Evolutionary conservation across 2,329 filamentous ascomycete species (phyloP).

Genomic region (Diaporthe ampelina): DNA sequence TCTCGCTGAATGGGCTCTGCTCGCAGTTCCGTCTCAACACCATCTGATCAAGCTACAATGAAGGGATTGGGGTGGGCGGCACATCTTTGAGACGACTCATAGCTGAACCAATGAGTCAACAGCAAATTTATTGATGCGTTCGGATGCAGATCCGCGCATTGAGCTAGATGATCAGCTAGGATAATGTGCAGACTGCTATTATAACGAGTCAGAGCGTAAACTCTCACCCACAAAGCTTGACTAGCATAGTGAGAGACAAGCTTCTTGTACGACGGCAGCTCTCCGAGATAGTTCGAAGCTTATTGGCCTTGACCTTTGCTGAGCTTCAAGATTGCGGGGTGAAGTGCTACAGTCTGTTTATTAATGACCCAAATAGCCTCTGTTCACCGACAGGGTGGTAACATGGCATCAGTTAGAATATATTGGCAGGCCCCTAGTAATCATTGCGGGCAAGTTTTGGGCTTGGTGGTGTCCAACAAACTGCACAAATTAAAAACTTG

Average conservation of each 20-base stretch:
- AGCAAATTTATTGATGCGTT: not conserved
- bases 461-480: not conserved
- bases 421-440: not conserved
- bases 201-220: not conserved
- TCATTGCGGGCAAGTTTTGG: not conserved
- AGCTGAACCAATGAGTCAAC: not conserved
- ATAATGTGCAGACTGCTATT: not conserved
- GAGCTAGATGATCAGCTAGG: not conserved
- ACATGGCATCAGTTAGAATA: not conserved
- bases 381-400: not conserved
- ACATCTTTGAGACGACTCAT: not conserved
- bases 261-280: not conserved
- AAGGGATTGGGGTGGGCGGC: not conserved
- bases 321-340: not conserved
- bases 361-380: not conserved
- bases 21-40: no score
- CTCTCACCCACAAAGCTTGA: not conserved
- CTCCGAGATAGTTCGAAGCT: conserved; percentile 2
- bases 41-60: not conserved
- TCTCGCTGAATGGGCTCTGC: not conserved
- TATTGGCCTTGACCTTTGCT: not conserved
- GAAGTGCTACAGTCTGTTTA: not conserved
- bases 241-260: not conserved
- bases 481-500: not conserved
- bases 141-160: not conserved